These are phyloP conservation scores for Pelargonium myrrhifolium DNA, from an alignment of 441 rosid genomes.

Conservation along the genomic window DNA sequence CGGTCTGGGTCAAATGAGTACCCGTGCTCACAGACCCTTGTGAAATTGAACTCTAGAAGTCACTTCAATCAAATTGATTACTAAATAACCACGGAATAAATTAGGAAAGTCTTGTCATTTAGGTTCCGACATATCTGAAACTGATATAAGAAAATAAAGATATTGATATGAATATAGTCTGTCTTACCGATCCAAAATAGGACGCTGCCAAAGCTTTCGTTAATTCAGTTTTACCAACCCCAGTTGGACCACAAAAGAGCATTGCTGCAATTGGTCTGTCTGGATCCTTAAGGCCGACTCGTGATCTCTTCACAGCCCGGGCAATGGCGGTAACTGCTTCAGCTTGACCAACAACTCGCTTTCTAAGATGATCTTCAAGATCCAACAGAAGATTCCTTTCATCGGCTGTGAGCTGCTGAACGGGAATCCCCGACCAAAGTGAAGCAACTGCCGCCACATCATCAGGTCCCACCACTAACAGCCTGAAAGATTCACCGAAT, in stretches of 20 bases:
- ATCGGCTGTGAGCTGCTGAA: conserved; percentile 70
- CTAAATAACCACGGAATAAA: too few species aligned
- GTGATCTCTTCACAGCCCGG: conserved; percentile 74
- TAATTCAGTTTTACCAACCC: conserved; percentile 96
- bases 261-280: conserved; percentile 92
- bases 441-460: conserved; percentile 72
- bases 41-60: too few species aligned
- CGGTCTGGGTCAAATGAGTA: too few species aligned
- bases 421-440: conserved; percentile 74
- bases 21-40: too few species aligned
- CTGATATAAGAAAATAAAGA: too few species aligned
- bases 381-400: conserved; percentile 54
- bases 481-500: conserved; percentile 44
- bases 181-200: conserved; percentile 77
- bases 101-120: too few species aligned
- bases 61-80: too few species aligned
- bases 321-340: conserved; percentile 67
- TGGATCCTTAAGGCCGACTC: conserved; percentile 78
- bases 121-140: too few species aligned
- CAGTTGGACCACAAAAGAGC: conserved; percentile 99
- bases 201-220: conserved; percentile 84
- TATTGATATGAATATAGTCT: too few species aligned
- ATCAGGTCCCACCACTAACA: conserved; percentile 64
- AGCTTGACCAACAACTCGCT: conserved; percentile 68
- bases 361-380: conserved; percentile 56